Conservation (phyloP, 352 stramenopile genomes). For the Phytopythium boreale region DNA sequence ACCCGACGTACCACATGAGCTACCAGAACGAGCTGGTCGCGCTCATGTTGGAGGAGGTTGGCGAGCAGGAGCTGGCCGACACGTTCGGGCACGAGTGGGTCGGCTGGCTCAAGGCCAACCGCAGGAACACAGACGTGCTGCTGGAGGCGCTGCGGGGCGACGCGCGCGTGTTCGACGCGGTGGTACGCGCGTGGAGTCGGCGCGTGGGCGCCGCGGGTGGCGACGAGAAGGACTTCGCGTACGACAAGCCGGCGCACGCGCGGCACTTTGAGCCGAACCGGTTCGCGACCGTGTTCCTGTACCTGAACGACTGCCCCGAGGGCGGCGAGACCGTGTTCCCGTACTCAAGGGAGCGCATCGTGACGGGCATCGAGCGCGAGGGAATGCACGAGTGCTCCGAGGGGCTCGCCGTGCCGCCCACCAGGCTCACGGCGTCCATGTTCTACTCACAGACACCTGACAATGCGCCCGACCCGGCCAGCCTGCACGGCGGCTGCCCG, state of each 20-base stretch:
- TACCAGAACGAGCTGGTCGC: slow-evolving; percentile 56
- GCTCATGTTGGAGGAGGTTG: slow-evolving; percentile 50
- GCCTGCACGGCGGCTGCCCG: slow-evolving; percentile 64
- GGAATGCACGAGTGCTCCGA: slow-evolving; percentile 67
- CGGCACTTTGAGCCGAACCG: slow-evolving; percentile 86
- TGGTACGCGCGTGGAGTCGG: slow-evolving; percentile 46
- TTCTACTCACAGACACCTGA: slow-evolving; percentile 73
- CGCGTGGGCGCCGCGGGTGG: slow-evolving; percentile 20
- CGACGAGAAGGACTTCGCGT: slow-evolving; percentile 28
- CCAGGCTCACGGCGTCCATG: slow-evolving; percentile 65
- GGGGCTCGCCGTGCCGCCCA: slow-evolving; percentile 54
- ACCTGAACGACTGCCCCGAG: slow-evolving; percentile 92
- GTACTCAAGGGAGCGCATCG: slow-evolving; percentile 55
- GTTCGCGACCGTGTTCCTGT: slow-evolving; percentile 94
- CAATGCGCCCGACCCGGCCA: slow-evolving; percentile 50
- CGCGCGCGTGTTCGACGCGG: slow-evolving; percentile 38
- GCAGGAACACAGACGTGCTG: slow-evolving; percentile 44
- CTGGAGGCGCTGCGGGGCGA: slow-evolving; percentile 37
- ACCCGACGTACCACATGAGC: slow-evolving; percentile 52
- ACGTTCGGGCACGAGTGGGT: slow-evolving; percentile 38
- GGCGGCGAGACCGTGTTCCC: slow-evolving; percentile 95
- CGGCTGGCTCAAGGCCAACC: slow-evolving; percentile 50
- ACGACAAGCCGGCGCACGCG: slow-evolving; percentile 41
- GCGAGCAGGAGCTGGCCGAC: slow-evolving; percentile 29
- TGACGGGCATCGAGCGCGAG: slow-evolving; percentile 56